Conservation (phyloP, 805 yeast genomes). For the Phaffomyces thermotolerans region DNA sequence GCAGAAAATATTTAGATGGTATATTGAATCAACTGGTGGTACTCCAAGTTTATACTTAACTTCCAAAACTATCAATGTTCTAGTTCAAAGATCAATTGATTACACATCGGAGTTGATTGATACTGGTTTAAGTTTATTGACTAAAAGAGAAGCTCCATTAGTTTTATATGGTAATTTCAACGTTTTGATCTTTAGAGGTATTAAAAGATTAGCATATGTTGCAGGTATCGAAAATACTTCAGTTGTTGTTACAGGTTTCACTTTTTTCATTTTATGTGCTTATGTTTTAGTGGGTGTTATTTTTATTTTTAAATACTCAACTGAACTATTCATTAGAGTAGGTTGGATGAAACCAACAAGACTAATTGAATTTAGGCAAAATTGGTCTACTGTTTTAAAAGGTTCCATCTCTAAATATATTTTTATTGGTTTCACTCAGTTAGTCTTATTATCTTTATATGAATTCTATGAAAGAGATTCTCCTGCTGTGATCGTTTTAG, state of each 20-base stretch:
- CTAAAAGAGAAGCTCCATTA: slow-evolving; percentile 30
- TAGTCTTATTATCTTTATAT: slow-evolving; percentile 75
- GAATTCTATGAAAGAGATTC: slow-evolving; percentile 80
- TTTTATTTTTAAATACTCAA: slow-evolving; percentile 42
- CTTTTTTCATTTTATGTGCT: slow-evolving; percentile 74
- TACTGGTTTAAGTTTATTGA: slow-evolving; percentile 19
- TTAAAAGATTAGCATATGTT: slow-evolving; percentile 71
- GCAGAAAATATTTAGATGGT: slow-evolving; percentile 87
- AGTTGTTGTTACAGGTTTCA: slow-evolving; percentile 79
- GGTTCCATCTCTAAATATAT: slow-evolving; percentile 76
- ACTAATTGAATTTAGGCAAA: slow-evolving; percentile 41
- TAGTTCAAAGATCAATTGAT: slow-evolving; percentile 62
- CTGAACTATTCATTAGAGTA: slow-evolving; percentile 40
- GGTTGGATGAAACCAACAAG: slow-evolving; percentile 45
- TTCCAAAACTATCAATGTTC: slow-evolving; percentile 52
- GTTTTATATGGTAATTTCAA: slow-evolving; percentile 44
- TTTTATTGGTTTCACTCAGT: slow-evolving; percentile 79
- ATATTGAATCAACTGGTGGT: slow-evolving; percentile 93
- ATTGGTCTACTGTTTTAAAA: slow-evolving; percentile 57
- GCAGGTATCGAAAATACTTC: slow-evolving; percentile 78
- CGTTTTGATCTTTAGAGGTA: slow-evolving; percentile 75
- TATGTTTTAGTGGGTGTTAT: slow-evolving; percentile 60
- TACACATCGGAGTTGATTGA: slow-evolving; percentile 7
- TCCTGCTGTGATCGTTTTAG: slow-evolving; percentile 79
- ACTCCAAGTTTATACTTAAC: slow-evolving; percentile 62